Base-by-base conservation (phyloP, 2,329 filamentous ascomycete genomes). In the Polytolypa hystricis region DNA sequence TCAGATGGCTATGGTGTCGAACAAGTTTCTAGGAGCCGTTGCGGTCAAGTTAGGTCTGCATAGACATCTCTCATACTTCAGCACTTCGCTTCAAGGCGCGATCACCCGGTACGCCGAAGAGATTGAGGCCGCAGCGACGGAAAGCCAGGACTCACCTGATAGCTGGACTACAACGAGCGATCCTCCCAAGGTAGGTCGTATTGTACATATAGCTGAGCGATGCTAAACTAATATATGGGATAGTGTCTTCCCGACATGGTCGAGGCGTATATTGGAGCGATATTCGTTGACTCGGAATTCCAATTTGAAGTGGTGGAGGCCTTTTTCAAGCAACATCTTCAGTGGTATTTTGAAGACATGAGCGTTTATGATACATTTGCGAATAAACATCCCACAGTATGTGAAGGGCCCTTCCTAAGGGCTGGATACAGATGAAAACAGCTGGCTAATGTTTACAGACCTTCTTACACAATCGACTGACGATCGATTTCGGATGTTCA, bases 1-100 rank as follows among this genome's bases (percentile, higher is more conserved):
- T n/a, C 41, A 68, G 63, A 95, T 93, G 79, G 85, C 87, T n/a
- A 95, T 98, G 84, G 87, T 91, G 0, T 91, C 84, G 36, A 98
- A 98, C 62, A 86, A 87, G 42, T 98, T 96, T 53, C 70, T 95
- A 1, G 85, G 83, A 1, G 84, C 79, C 12, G 66, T 96, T 3
- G 81, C 81, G 41, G 84, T 93, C 3, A 71, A 75, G 32, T 71
- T 96, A 0, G 79, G 74, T 1, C 80, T 96, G 38, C 78, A 95
- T 53, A 73, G 67, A 33, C 79, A 89, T 53, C 62, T 96, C 11
- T 71, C 69, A 50, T 61, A 56, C 44, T 58, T 58, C 42, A 64
- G 56, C 39, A 53, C 39, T 10, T 47, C 58, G 0, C 40, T 62
- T 17, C 53, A 57, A 33, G 45, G 55, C 12, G 66, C 69, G 37